Evolutionary conservation across 2,329 filamentous ascomycete species (phyloP).

Genomic region (Aspergillus glaucus): DNA sequence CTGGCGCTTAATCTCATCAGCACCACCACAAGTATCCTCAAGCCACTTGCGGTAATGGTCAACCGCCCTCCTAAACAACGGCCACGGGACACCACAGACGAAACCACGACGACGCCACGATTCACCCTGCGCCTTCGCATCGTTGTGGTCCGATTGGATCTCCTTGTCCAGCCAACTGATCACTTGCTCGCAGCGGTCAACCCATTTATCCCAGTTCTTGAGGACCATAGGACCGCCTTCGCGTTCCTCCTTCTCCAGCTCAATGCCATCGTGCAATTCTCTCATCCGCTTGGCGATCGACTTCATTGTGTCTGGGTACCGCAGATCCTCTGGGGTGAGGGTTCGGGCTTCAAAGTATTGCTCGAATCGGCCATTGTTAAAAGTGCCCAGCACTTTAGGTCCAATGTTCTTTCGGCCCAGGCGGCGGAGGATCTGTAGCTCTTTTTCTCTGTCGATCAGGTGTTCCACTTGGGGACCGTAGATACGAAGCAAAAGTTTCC

Average conservation of each 20-base stretch:
- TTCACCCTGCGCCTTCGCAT: constrained; percentile 38
- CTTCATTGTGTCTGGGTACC: constrained; percentile 73
- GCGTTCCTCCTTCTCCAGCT: constrained; percentile 71
- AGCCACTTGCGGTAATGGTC: constrained; percentile 72
- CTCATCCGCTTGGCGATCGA: constrained; percentile 97
- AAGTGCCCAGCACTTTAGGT: constrained; percentile 82
- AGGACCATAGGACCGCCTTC: constrained; percentile 76
- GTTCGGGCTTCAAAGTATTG: constrained; percentile 84
- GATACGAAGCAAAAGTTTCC: constrained; percentile 79
- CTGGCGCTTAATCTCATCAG: constrained; percentile 60
- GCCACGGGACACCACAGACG: constrained; percentile 80
- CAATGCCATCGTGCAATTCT: constrained; percentile 89
- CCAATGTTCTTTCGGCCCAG: constrained; percentile 90
- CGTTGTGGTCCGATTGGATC: constrained; percentile 45
- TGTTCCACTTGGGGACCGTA: constrained; percentile 95
- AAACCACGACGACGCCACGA: constrained; percentile 65
- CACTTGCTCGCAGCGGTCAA: constrained; percentile 54
- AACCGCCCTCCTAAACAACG: constrained; percentile 65
- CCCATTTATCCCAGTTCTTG: constrained; percentile 93
- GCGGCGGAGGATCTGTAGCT: constrained; percentile 77
- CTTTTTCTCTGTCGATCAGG: constrained; percentile 86
- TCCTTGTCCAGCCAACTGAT: constrained; percentile 52
- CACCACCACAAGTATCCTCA: constrained; percentile 63
- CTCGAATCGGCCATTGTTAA: constrained; percentile 91
- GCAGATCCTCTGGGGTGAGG: constrained; percentile 68